A percentile compares a stretch with the other conserved stretches of the same genome.
Conservation (phyloP, 805 yeast genomes). For the Candida caryicola region DNA sequence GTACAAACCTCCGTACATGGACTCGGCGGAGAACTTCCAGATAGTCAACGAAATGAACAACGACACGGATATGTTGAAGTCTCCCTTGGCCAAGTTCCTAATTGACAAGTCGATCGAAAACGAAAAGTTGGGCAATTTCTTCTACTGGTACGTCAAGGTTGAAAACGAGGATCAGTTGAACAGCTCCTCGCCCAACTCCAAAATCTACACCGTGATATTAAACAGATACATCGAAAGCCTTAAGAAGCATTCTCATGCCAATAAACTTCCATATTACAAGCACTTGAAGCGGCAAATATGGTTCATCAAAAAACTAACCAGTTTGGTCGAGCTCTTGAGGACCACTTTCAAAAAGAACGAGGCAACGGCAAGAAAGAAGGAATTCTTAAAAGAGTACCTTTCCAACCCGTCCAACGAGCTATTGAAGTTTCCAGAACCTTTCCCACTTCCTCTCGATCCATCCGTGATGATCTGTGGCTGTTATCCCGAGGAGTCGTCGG, state of each 20-base stretch:
- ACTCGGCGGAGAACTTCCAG: slow-evolving; percentile 14
- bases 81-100: slow-evolving; percentile 73
- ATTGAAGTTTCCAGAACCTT: slow-evolving; percentile 48
- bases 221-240: slow-evolving; percentile 42
- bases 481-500: slow-evolving; percentile 74
- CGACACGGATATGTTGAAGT: slow-evolving; percentile 26
- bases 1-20: slow-evolving; percentile 7
- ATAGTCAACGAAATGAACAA: slow-evolving; percentile 17
- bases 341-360: slow-evolving; percentile 55
- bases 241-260: slow-evolving; percentile 24
- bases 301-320: slow-evolving; percentile 63
- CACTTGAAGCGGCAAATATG: slow-evolving; percentile 60
- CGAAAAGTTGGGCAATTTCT: slow-evolving; percentile 68
- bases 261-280: slow-evolving; percentile 33
- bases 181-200: neutral
- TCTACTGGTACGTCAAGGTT: slow-evolving; percentile 90
- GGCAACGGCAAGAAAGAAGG: slow-evolving; percentile 72
- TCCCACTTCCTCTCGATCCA: slow-evolving; percentile 83
- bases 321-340: slow-evolving; percentile 63
- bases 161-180: slow-evolving; percentile 66
- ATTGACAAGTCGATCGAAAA: slow-evolving; percentile 68
- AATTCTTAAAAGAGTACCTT: slow-evolving; percentile 57
- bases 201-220: slow-evolving; percentile 33
- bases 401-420: slow-evolving; percentile 44
- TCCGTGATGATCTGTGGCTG: slow-evolving; percentile 69